Evolutionary conservation across 2,329 filamentous ascomycete species (phyloP).

Genomic region (Talaromyces sp.): DNA sequence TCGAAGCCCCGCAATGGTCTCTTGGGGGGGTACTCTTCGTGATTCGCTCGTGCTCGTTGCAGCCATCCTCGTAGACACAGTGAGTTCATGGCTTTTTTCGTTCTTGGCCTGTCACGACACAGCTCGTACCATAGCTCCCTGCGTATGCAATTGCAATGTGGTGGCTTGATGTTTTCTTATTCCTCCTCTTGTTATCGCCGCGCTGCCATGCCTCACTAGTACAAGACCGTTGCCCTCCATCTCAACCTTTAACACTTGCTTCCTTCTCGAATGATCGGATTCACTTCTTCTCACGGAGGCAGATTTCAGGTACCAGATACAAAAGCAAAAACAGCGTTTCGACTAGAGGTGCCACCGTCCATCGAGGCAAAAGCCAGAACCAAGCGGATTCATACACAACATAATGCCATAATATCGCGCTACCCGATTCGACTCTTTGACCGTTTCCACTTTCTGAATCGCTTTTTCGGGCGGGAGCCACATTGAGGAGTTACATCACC

Average conservation of each 20-base stretch:
- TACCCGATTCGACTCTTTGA: not conserved
- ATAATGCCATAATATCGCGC: conserved; percentile 2
- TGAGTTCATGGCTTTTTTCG: not conserved
- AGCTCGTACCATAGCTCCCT: not conserved
- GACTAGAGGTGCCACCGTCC: not conserved
- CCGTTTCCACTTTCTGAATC: not conserved
- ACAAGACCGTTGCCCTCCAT: not conserved
- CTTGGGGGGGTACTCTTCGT: not conserved
- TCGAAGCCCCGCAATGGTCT: not conserved
- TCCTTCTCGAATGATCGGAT: not conserved
- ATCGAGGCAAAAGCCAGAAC: not conserved
- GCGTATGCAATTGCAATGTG: not conserved
- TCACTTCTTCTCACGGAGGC: not conserved
- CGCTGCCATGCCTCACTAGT: not conserved
- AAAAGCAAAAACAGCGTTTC: not conserved
- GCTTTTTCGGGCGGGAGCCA: not conserved
- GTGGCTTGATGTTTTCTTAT: not conserved
- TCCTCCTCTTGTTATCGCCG: not conserved
- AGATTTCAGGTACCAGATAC: not conserved
- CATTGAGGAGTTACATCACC: not conserved
- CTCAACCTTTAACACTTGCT: not conserved
- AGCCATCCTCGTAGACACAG: not conserved
- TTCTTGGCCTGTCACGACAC: not conserved
- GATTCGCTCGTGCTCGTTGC: not conserved
- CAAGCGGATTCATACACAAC: not conserved